These are phyloP conservation scores for Cystofilobasidium capitatum DNA, from an alignment of 768 basidiomycete species.

Conservation along the genomic window DNA sequence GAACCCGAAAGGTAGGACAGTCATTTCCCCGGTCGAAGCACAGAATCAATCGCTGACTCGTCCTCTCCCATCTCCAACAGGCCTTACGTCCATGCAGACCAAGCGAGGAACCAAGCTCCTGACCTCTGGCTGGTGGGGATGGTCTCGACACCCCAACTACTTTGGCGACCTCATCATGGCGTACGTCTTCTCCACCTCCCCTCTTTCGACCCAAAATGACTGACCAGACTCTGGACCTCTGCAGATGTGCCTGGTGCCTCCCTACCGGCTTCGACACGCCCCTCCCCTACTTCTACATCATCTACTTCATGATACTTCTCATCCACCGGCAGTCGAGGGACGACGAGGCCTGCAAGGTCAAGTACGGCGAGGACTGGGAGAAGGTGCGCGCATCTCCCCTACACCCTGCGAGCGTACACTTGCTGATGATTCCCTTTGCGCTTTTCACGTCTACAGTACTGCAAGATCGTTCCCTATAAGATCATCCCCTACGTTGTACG, in stretches of 20 bases:
- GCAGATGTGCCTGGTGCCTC: conserved; percentile 76
- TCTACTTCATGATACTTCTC: conserved; percentile 80
- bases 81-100: conserved; percentile 68
- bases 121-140: conserved; percentile 96
- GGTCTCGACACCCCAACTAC: conserved; percentile 65
- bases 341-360: conserved; percentile 79
- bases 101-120: conserved; percentile 79
- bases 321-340: conserved; percentile 83
- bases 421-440: neutral
- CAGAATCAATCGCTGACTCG: neutral
- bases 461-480: conserved; percentile 68
- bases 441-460: conserved; percentile 47
- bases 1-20: conserved; percentile 75
- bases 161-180: conserved; percentile 40
- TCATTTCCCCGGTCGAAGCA: neutral
- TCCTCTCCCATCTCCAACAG: conserved; percentile 41
- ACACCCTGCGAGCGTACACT: neutral
- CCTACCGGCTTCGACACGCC: conserved; percentile 86
- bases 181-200: conserved; percentile 31
- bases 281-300: conserved; percentile 88
- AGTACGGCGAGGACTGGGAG: conserved; percentile 94
- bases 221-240: conserved; percentile 50
- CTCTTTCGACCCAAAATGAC: neutral
- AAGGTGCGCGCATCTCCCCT: conserved; percentile 38
- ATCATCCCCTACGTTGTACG: conserved; percentile 61